Base-by-base conservation (phyloP, 2,329 filamentous ascomycete species). In the Bertia moriformis region DNA sequence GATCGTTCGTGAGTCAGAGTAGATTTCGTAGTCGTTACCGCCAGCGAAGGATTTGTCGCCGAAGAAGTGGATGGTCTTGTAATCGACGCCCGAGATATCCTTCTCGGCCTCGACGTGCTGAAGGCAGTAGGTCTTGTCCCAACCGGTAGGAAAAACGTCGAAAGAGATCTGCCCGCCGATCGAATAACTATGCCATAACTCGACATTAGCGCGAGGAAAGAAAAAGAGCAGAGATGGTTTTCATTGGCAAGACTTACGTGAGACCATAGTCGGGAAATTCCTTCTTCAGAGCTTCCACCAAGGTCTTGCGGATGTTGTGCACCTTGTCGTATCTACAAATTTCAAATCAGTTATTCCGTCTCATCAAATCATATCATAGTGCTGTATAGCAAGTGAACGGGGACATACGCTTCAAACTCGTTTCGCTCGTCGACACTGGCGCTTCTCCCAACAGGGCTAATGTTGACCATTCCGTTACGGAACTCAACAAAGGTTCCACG, bases 91-190 rank as follows among this genome's bases (percentile, higher is more conserved):
- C 52, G 74, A 78, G 30, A 71, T 67, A 57, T 71, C 68, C 63
- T 71, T 65, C 59, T 95, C 88, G 46, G 71, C 71, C 64, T 91
- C 85, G 44, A 96, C 67, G 61, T 95, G 88, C 50, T 74, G 68
- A 48, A 96, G 69, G 66, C 88, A 95, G 71, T 94, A 98, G 7
- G 85, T 94, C 78, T 96, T 98, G 66, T 98, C 91, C 91, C 91
- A 98, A 54, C 91, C 91, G 2, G 68, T 74, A 46, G 91, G 91
- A 72, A 98, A 98, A 52, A 96, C 83, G 56, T 98, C 91, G 60
- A 98, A 98, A 43, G 88, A 95, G 62, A 98, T 95, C 57, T 95
- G 86, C 39, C 91, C 91, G 50, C 91, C 91, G 51, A 98, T 93
- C 45, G 86, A 89, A 69, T 82, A 95, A 32, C 83, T 88, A 44